phyloP scores from a whole-genome alignment of 2,329 filamentous ascomycete genomes.

The Daldinia sp. region DNA sequence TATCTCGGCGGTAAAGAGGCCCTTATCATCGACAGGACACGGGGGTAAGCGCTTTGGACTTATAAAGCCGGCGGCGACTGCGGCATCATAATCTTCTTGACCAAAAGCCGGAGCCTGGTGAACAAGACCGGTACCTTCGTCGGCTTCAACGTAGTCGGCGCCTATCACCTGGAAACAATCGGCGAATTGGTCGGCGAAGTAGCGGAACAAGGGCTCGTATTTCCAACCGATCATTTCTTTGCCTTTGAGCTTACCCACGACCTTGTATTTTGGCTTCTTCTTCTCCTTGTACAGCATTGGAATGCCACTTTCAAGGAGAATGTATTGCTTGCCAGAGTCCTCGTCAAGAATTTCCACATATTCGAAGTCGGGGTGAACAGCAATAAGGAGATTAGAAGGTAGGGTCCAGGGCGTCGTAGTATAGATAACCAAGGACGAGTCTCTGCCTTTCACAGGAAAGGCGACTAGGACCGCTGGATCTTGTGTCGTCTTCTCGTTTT shows the following conservation, averaged over 20 bases:
- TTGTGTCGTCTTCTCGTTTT: constrained; percentile 94
- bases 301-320: constrained; percentile 84
- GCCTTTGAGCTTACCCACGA: constrained; percentile 82
- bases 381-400: constrained; percentile 82
- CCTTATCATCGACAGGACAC: constrained; percentile 88
- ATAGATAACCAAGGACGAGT: constrained; percentile 39
- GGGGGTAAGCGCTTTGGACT: constrained; percentile 82
- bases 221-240: constrained; percentile 88
- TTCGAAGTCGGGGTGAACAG: constrained; percentile 84
- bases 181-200: constrained; percentile 84
- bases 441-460: constrained; percentile 73
- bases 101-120: constrained; percentile 94
- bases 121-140: constrained; percentile 92
- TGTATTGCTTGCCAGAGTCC: constrained; percentile 83
- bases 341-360: constrained; percentile 90
- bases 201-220: constrained; percentile 89
- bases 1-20: constrained; percentile 81
- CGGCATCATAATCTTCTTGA: constrained; percentile 94
- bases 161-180: constrained; percentile 79
- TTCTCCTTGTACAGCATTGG: constrained; percentile 91
- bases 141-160: constrained; percentile 86
- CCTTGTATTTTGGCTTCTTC: constrained; percentile 93
- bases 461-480: constrained; percentile 91
- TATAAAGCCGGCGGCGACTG: constrained; percentile 80
- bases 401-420: constrained; percentile 91